These are phyloP conservation scores for Ambrosia trifida DNA, from an alignment of 129 eudicot species.

Conservation along the genomic window DNA sequence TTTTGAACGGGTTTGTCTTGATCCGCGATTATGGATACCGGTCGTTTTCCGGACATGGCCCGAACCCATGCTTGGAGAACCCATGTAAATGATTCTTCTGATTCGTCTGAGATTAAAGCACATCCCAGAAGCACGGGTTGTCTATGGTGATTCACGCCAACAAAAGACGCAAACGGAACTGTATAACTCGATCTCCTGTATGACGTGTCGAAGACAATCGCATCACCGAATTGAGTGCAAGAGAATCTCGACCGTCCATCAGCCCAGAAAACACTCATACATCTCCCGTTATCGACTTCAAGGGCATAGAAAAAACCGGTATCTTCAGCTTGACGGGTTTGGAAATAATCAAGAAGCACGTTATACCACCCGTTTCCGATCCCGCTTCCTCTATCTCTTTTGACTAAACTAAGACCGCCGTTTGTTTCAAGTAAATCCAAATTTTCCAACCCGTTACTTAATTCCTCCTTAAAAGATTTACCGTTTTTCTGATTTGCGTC, in stretches of 20 bases:
- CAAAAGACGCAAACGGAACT: conserved; percentile 69
- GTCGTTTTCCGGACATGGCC: conserved; percentile 76
- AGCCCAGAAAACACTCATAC: conserved; percentile 80
- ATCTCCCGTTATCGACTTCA: conserved; percentile 59
- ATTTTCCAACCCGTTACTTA: conserved; percentile 56
- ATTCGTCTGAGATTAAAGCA: conserved; percentile 75
- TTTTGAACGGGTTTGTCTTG: conserved; percentile 63
- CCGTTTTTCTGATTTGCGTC: conserved; percentile 38
- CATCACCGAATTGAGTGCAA: conserved; percentile 77
- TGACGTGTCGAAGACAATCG: conserved; percentile 64
- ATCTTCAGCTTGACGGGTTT: conserved; percentile 75
- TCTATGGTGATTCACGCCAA: conserved; percentile 77
- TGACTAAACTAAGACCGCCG: conserved; percentile 64
- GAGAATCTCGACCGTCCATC: conserved; percentile 79
- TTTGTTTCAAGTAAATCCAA: conserved; percentile 73
- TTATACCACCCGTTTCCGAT: conserved; percentile 56
- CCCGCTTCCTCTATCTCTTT: conserved; percentile 57
- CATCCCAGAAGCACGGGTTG: conserved; percentile 86
- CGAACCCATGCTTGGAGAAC: conserved; percentile 66
- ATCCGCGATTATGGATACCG: conserved; percentile 72
- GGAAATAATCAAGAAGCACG: conserved; percentile 64
- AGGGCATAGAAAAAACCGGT: conserved; percentile 73
- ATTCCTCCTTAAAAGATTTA: conserved; percentile 61
- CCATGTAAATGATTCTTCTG: conserved; percentile 85
- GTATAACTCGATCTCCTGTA: conserved; percentile 56